Evolutionary conservation across 768 basidiomycete species (phyloP).

Genomic region (Suillus paluster): DNA sequence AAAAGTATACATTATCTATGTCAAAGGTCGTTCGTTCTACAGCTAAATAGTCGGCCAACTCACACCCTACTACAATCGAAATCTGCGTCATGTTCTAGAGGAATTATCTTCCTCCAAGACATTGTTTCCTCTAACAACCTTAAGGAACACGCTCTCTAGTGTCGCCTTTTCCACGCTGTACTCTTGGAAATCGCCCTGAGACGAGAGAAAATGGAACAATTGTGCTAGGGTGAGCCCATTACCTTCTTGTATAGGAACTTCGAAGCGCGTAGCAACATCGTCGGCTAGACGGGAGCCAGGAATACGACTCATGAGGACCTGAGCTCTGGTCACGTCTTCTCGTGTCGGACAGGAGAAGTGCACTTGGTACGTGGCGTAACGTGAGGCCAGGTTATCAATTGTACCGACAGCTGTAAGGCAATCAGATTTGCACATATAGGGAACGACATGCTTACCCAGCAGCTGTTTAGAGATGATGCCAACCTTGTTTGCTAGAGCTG

Average conservation of each 20-base stretch:
- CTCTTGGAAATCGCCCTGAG: constrained; percentile 58
- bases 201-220: constrained; percentile 60
- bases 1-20: not conserved
- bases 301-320: constrained; percentile 61
- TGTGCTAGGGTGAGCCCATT: constrained; percentile 51
- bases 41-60: too few relatives aligned
- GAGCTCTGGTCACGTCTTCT: constrained; percentile 61
- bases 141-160: constrained; percentile 74
- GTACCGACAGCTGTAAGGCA: constrained; percentile 63
- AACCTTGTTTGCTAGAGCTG: constrained; percentile 74
- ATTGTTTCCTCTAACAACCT: constrained; percentile 67
- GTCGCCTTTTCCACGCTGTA: constrained; percentile 75
- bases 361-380: constrained; percentile 77
- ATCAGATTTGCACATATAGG: not conserved
- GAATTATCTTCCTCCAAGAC: constrained; percentile 51
- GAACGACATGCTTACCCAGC: constrained; percentile 52
- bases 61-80: constrained; percentile 8
- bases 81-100: constrained; percentile 12
- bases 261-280: constrained; percentile 77
- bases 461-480: constrained; percentile 75
- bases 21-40: not conserved
- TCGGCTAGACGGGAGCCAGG: constrained; percentile 70
- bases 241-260: constrained; percentile 56
- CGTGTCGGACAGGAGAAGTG: constrained; percentile 72
- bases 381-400: constrained; percentile 60